These are phyloP conservation scores for Penicillium sp. DNA, from an alignment of 2,329 filamentous ascomycete species.

Conservation along the genomic window DNA sequence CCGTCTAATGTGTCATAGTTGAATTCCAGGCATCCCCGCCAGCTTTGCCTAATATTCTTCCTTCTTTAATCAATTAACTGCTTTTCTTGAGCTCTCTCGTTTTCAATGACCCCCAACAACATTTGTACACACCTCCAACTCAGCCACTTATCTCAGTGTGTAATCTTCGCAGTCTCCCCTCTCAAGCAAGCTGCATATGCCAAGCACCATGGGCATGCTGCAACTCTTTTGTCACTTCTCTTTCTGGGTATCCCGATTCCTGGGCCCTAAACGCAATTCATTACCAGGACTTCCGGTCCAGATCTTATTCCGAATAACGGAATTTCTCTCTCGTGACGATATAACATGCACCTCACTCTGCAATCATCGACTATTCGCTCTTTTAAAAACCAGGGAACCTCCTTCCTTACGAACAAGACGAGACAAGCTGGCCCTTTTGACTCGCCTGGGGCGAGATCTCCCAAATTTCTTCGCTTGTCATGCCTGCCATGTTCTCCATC, in stretches of 20 bases:
- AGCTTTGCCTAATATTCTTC: neutral
- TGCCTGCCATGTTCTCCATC: constrained; percentile 11
- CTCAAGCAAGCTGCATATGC: neutral
- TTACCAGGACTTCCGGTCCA: neutral
- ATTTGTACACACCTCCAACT: neutral
- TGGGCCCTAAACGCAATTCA: neutral
- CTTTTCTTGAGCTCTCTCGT: neutral
- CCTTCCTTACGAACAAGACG: neutral
- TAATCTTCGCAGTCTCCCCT: neutral
- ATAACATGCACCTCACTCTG: constrained; percentile 11
- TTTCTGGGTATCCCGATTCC: neutral
- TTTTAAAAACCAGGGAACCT: neutral
- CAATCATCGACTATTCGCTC: constrained; percentile 4
- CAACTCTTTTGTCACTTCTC: neutral
- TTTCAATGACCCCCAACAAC: neutral
- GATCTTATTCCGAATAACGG: constrained; percentile 4
- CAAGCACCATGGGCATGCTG: neutral
- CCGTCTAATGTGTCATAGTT: neutral
- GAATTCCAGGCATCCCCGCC: neutral
- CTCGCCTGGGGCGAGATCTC: constrained; percentile 12
- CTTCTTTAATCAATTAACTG: neutral
- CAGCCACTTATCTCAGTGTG: neutral
- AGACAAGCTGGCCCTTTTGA: constrained; percentile 8
- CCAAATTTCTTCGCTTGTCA: constrained; percentile 13
- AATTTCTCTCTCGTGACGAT: neutral